Base-by-base conservation (phyloP, 2,329 filamentous ascomycete species). In the Metarhizium guizhouense region DNA sequence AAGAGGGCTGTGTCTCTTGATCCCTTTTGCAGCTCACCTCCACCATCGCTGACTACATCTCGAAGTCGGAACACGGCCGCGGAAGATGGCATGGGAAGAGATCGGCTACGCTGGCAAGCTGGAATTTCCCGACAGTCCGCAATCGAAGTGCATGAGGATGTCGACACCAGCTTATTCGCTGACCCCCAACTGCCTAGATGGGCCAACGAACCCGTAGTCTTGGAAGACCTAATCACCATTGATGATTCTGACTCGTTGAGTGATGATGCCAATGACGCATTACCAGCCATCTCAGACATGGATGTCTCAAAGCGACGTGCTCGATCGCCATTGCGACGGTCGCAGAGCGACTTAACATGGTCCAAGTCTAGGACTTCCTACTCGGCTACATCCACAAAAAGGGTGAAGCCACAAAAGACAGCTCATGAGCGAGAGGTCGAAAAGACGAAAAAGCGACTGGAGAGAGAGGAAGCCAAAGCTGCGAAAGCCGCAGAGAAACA, bases 401-500 rank as follows among this genome's bases (percentile, higher is more conserved):
- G 72, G 2, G 75, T 75, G 2, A 78, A 74, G 58, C 80, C 81
- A 25, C 47, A 18, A 16, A 55, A 57, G 56, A 53, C 54, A 2
- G 51, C 45, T 5, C 49, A 43, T 2, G 56, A 55, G 40, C 56
- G 56, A 18, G 53, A 55, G 30, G 72, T 71, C 0, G 82, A 84
- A 50, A 82, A 77, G 57, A 79, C 80, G 57, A 73, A 72, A 25
- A 81, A 82, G 60, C 77, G 80, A 42, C 68, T 72, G 3, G 81
- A 85, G 56, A 84, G 78, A 51, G 77, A 84, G 54, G 70, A 75
- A 0, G 78, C 79, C 51, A 88, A 82, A 63, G 82, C 84, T 55
- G 76, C 82, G 52, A 87, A 82, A 59, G 78, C 76, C 0, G 71
- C 73, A 6, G 83, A 90, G 60, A 89, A 86, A 62, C 79, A 85